Evolutionary conservation across 345 rosid genomes (phyloP).

Genomic region (Eucalyptus curtisii): DNA sequence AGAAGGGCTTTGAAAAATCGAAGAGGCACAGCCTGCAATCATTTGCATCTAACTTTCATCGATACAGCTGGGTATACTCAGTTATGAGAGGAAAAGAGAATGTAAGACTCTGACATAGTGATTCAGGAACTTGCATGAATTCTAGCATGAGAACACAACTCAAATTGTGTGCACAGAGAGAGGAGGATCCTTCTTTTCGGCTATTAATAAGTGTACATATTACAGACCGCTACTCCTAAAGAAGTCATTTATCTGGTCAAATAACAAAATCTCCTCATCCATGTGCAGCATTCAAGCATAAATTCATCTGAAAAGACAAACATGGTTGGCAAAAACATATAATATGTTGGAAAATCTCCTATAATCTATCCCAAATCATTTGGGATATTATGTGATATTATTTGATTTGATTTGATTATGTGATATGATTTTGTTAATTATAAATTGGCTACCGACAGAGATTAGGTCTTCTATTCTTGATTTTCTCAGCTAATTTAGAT

Average conservation of each 20-base stretch:
- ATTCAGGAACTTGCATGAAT: neutral
- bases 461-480: too few species aligned
- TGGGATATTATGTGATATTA: too few species aligned
- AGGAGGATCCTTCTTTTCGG: neutral
- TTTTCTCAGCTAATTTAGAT: too few species aligned
- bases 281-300: neutral
- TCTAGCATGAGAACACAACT: neutral
- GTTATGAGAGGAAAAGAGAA: neutral
- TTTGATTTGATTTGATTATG: too few species aligned
- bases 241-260: neutral
- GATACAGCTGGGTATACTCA: neutral
- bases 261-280: neutral
- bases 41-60: neutral
- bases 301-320: neutral
- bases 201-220: neutral
- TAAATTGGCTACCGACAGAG: too few species aligned
- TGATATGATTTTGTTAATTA: too few species aligned
- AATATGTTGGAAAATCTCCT: too few species aligned
- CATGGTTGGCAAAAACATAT: neutral
- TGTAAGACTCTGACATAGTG: neutral
- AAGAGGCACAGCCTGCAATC: conserved; percentile 79
- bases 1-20: conserved; percentile 81
- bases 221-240: neutral
- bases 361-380: too few species aligned
- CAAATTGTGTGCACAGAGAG: neutral